Evolutionary conservation across 2,329 filamentous ascomycete genomes (phyloP), one percentile per base, ranked within the genome.

Genomic region (Catunica adiposa): DNA sequence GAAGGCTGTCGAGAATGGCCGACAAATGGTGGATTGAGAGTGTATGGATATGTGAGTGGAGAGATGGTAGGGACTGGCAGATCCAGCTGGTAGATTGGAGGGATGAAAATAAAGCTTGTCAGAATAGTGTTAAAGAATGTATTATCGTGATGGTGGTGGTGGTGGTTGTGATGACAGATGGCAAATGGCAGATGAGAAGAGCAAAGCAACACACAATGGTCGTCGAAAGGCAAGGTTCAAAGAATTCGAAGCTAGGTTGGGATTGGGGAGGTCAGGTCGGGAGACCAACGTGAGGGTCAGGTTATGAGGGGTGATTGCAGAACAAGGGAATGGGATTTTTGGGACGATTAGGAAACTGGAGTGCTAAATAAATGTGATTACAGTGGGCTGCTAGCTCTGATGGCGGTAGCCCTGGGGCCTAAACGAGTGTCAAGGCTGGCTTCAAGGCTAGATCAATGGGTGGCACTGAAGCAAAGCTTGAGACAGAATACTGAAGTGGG

Each of bases 171-270:
- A 40, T 38, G 37, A 11, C 11, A 38, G 11, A 44, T 23, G 14
- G 20, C 22, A 22, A 23, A 17, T 22, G 40, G 31, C 17, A 48
- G 53, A 54, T 37, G 42, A 54, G 29, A 47, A 47, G 50, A 52
- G 29, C 50, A 54, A 47, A 54, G 22, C 29, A 54, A 54, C 40
- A 54, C 40, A 37, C 53, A 54, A n/a, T 25, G 46, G 37, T 47
- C 14, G 53, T 54, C 53, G 46, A 47, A 23, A 15, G 11, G 40
- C 53, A 46, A 54, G 26, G 9, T 40, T 37, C 20, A 17, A 5
- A 53, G 34, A 31, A 53, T 26, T 15, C 20, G 37, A 38, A 50
- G 53, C 42, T 44, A 37, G 26, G 37, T 53, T 26, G 51, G 23
- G 34, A 44, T 42, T 11, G 51, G 44, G 22, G 51, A 26, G 37